Evolutionary conservation across 768 basidiomycete species (phyloP).

Genomic region (Pleurotus eryngii): DNA sequence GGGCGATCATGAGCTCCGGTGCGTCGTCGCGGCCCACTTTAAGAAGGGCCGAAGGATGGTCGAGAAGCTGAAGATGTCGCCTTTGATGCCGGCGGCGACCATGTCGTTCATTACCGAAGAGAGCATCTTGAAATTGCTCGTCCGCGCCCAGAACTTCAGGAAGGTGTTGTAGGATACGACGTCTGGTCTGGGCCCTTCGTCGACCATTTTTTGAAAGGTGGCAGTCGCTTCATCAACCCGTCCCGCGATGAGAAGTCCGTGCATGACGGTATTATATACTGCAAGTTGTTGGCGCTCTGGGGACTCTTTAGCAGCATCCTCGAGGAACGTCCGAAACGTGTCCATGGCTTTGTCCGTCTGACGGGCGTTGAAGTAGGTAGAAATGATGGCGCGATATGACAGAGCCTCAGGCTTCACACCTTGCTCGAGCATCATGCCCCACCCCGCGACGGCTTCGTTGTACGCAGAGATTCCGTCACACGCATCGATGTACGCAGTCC

Average conservation of each 20-base stretch:
- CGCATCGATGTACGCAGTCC: conserved; percentile 71
- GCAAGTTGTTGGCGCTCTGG: conserved; percentile 27
- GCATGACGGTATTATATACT: conserved; percentile 75
- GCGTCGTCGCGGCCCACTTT: conserved; percentile 67
- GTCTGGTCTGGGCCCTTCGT: conserved; percentile 60
- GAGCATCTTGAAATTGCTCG: conserved; percentile 60
- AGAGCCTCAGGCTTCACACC: conserved; percentile 57
- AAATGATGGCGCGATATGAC: conserved; percentile 69
- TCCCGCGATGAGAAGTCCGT: conserved; percentile 54
- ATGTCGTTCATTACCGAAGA: conserved; percentile 57
- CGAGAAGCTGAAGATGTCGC: conserved; percentile 86
- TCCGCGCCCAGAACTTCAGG: conserved; percentile 62
- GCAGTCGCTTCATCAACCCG: conserved; percentile 36
- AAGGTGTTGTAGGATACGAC: conserved; percentile 80
- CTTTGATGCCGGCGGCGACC: conserved; percentile 46
- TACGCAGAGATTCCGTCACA: conserved; percentile 50
- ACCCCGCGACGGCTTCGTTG: conserved; percentile 53
- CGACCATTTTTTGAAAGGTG: conserved; percentile 42
- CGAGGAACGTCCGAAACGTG: conserved; percentile 50
- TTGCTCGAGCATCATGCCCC: conserved; percentile 59
- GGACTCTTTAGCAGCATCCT: conserved; percentile 8
- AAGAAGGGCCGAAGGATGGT: conserved; percentile 79
- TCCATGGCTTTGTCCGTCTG: conserved; percentile 48
- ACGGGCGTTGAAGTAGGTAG: conserved; percentile 51
- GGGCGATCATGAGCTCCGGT: conserved; percentile 53